These are phyloP conservation scores for Rhinocladiella mackenziei DNA, from an alignment of 2,329 filamentous ascomycete species.

Conservation along the genomic window DNA sequence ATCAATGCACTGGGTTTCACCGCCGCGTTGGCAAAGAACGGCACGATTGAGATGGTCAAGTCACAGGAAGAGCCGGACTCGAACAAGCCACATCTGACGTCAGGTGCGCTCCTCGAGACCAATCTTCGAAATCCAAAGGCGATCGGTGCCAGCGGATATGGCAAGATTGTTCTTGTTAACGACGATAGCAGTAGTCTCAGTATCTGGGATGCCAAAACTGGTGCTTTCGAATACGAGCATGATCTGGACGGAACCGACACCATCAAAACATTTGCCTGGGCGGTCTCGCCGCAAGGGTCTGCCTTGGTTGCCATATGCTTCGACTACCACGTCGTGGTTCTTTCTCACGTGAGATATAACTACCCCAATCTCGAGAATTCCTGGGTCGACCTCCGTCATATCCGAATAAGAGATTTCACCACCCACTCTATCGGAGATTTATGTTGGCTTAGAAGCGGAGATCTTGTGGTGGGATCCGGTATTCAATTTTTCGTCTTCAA, in stretches of 20 bases:
- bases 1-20: constrained; percentile 16
- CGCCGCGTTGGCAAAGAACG: constrained; percentile 20
- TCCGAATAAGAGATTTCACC: constrained; percentile 74
- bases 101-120: constrained; percentile 16
- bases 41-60: constrained; percentile 22
- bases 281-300: constrained; percentile 81
- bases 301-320: constrained; percentile 91
- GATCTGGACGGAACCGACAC: constrained; percentile 67
- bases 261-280: constrained; percentile 89
- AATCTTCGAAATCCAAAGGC: constrained; percentile 14
- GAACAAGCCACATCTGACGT: constrained; percentile 17
- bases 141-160: constrained; percentile 34
- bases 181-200: constrained; percentile 68
- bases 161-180: constrained; percentile 81
- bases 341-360: constrained; percentile 86
- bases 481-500: constrained; percentile 87
- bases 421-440: constrained; percentile 90
- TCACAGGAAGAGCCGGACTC: constrained; percentile 21
- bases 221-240: constrained; percentile 75
- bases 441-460: constrained; percentile 80
- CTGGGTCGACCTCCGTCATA: constrained; percentile 80
- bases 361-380: constrained; percentile 85
- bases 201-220: constrained; percentile 84
- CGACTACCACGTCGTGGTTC: constrained; percentile 73
- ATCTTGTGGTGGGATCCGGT: constrained; percentile 81